Evolutionary conservation across 73 alveolate species (phyloP).

Genomic region (Blepharisma japonicum): DNA sequence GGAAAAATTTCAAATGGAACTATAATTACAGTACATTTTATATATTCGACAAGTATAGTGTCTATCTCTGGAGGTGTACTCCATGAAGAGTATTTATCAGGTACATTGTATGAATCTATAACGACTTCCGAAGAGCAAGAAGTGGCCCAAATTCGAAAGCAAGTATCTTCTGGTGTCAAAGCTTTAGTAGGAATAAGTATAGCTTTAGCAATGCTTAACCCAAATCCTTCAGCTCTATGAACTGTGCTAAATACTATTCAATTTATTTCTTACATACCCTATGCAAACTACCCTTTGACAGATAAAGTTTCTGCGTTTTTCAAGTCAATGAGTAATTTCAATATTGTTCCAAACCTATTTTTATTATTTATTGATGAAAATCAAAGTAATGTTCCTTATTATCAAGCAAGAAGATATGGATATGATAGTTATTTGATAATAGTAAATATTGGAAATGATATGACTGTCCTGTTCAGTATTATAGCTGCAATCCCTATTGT

Average conservation of each 20-base stretch:
- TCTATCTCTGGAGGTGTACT: no score
- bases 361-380: neutral
- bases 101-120: no score
- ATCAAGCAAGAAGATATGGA: neutral
- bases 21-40: no score
- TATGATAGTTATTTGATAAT: neutral
- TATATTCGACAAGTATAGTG: no score
- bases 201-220: constrained; percentile 14
- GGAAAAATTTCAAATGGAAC: no score
- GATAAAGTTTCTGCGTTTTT: neutral
- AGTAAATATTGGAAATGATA: neutral
- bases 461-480: neutral
- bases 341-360: neutral
- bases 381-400: neutral
- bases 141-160: no score
- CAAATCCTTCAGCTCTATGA: constrained; percentile 25
- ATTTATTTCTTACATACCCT: neutral
- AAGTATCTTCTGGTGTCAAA: no score
- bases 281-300: neutral
- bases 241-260: neutral
- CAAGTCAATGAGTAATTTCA: neutral
- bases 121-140: no score
- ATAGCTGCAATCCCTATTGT: neutral
- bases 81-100: no score
- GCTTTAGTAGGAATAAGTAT: neutral